Percentiles rank a stretch among this genome's conserved stretches.
Conservation (phyloP, 75 land plant species). For the Adiantum capillusveneris region DNA sequence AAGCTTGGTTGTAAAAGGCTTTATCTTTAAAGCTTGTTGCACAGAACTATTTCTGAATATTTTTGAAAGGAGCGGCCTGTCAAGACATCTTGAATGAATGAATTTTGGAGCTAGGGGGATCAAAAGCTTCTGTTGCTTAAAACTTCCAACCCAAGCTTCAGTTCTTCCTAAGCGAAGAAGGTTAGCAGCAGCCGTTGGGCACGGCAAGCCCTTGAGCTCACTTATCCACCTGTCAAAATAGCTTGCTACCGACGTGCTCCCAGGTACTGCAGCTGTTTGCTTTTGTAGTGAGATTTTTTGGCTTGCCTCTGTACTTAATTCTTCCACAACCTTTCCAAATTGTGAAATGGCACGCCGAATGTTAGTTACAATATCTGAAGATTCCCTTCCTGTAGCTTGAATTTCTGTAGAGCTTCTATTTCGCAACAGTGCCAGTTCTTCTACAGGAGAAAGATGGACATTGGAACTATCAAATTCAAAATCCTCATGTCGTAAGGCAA, state of each 20-base stretch:
- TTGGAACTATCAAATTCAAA: background rate
- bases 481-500: no score
- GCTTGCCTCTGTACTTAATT: constrained; percentile 47
- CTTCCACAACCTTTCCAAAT: constrained; percentile 75
- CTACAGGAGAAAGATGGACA: background rate
- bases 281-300: background rate
- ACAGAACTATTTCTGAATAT: constrained; percentile 40
- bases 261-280: background rate
- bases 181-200: constrained; percentile 62
- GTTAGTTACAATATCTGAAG: constrained; percentile 56
- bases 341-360: constrained; percentile 65
- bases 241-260: background rate
- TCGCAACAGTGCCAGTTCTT: background rate
- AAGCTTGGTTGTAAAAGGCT: constrained; percentile 49
- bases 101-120: constrained; percentile 50
- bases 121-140: constrained; percentile 69
- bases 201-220: constrained; percentile 75
- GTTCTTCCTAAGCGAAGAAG: constrained; percentile 52
- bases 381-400: constrained; percentile 40
- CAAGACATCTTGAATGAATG: constrained; percentile 60
- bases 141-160: constrained; percentile 78
- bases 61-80: constrained; percentile 39
- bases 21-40: constrained; percentile 43
- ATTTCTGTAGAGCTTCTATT: background rate
- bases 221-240: constrained; percentile 3